Evolutionary conservation across 1,284 basidiomycete species (phyloP), one percentile per base, ranked within the genome.

Genomic region (Prillingera fragicola): DNA sequence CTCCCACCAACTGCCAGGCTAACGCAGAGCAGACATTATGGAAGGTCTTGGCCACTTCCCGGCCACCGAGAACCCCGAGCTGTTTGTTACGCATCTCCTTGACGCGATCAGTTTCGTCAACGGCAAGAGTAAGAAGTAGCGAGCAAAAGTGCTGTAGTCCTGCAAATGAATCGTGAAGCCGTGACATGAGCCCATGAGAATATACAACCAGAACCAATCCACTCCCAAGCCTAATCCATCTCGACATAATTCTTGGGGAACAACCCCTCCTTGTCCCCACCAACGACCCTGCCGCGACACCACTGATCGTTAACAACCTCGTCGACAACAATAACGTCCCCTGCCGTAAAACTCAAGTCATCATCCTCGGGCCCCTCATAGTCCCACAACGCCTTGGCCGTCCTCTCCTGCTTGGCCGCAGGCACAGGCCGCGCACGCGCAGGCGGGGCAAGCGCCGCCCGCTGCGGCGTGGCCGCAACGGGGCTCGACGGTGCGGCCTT

Each of bases 281-380:
- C 47, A 37, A 15, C 52, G 39, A 7, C 55, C 52, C 13, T 57
- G 32, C 62, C 62, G n/a, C 63, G 41, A 34, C 52, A 63, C 63
- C 63, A 66, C 35, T 64, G 55, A 8, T 59, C 55, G 41, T 66
- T 66, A 37, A 64, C 63, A 38, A 64, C 62, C 31, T 66, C 60
- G 40, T 66, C 63, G 22, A 66, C 54, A 14, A 66, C 52, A 19
- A 66, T 44, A 6, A 39, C 57, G 37, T 66, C 63, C 3, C 60
- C 60, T 10, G 54, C 42, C 17, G 57, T 29, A 44, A 66, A 66
- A 6, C 50, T 39, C 18, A 66, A 44, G 45, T 66, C 63, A 25
- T 64, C 62, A 35, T 59, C 59, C 62, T 62, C 63, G 18, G 47
- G 57, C 6, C 60, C 58, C 29, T 32, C 49, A 34, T 63, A 66